phyloP scores from a whole-genome alignment of 257 asterid genomes.

The Cynanchum wilfordii region DNA sequence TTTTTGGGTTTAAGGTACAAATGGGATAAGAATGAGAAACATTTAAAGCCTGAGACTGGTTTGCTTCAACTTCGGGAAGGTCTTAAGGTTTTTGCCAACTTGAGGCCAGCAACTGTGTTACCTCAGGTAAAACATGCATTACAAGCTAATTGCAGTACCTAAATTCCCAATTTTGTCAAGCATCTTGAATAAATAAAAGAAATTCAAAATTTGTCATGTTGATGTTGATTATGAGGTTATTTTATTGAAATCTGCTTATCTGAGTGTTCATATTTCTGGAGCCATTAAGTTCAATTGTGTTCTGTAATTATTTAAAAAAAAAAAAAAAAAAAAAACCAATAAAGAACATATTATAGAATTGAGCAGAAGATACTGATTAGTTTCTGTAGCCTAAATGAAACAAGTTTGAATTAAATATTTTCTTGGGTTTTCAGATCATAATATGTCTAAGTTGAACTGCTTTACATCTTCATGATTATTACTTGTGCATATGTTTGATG shows the following conservation, averaged over 20 bases:
- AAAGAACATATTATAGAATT: neutral
- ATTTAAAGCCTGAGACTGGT: conserved; percentile 96
- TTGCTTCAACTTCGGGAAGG: conserved; percentile 95
- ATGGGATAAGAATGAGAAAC: conserved; percentile 95
- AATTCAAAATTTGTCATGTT: neutral
- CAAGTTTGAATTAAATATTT: neutral
- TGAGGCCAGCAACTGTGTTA: conserved; percentile 92
- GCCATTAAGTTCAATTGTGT: neutral
- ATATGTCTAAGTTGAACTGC: neutral
- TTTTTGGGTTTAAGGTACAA: conserved; percentile 54
- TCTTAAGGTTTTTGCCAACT: conserved; percentile 87
- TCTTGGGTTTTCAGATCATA: neutral
- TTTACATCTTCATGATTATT: neutral
- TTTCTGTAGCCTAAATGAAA: neutral
- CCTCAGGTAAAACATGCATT: conserved; percentile 59
- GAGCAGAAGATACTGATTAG: neutral
- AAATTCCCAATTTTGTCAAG: neutral
- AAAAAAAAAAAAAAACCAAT: too few relatives aligned
- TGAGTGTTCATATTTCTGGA: neutral
- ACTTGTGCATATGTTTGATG: neutral
- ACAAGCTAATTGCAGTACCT: conserved; percentile 2
- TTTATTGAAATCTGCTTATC: neutral
- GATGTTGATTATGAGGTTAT: neutral
- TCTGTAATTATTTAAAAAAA: neutral
- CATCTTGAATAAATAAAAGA: neutral